Conservation (phyloP, 2,329 filamentous ascomycete species). For the Exophiala aquamarina region DNA sequence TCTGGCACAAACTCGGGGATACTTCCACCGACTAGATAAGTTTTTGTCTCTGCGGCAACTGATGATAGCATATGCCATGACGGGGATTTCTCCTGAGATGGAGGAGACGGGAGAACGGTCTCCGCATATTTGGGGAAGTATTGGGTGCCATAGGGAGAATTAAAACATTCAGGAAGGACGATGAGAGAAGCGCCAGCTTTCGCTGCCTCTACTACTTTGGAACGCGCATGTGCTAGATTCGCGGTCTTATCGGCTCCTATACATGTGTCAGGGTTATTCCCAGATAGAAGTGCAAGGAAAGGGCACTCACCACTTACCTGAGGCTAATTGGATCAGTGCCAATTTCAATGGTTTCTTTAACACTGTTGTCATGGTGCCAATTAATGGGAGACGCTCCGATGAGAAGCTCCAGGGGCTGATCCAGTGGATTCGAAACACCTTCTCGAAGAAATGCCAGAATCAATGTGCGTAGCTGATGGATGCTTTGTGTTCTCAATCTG, state of each 20-base stretch:
- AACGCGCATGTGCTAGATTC: conserved; percentile 79
- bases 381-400: too few relatives aligned
- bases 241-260: conserved; percentile 74
- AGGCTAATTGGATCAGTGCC: conserved; percentile 77
- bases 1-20: conserved; percentile 76
- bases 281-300: neutral
- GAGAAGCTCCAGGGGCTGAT: too few relatives aligned
- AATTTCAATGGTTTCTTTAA: conserved; percentile 77
- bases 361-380: conserved; percentile 50
- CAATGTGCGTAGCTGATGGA: neutral
- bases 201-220: conserved; percentile 80
- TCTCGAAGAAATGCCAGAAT: neutral
- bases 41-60: conserved; percentile 74
- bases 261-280: conserved; percentile 17
- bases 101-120: conserved; percentile 75
- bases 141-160: conserved; percentile 90
- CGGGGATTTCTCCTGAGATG: conserved; percentile 68
- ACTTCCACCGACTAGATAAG: conserved; percentile 86
- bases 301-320: conserved; percentile 48
- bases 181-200: conserved; percentile 76
- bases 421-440: neutral
- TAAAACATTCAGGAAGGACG: conserved; percentile 97
- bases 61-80: conserved; percentile 80
- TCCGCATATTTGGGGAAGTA: conserved; percentile 94
- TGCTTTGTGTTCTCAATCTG: neutral